phyloP scores from a whole-genome alignment of 179 eudicot genomes.

The Silene noctiflora region DNA sequence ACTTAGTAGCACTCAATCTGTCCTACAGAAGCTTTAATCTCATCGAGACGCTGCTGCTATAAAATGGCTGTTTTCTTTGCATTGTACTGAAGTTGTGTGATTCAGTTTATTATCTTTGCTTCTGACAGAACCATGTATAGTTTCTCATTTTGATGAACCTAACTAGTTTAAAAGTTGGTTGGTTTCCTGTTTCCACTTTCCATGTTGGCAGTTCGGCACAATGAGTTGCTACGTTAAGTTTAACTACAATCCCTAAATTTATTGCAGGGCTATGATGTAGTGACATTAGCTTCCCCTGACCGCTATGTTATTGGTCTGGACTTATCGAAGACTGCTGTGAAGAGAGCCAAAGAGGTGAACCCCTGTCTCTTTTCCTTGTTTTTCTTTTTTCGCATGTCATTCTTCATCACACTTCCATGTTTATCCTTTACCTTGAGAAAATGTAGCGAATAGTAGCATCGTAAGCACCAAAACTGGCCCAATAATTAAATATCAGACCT shows the following conservation, averaged over 20 bases:
- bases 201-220: not conserved
- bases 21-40: not conserved
- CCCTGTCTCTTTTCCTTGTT: not conserved
- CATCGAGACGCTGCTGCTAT: not conserved
- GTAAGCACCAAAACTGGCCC: not conserved
- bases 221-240: not conserved
- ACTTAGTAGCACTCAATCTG: not conserved
- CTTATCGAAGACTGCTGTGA: slow-evolving; percentile 54
- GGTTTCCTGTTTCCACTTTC: not conserved
- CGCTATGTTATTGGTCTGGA: slow-evolving; percentile 74
- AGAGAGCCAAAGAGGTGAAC: slow-evolving; percentile 55
- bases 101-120: not conserved
- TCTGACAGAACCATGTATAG: not conserved
- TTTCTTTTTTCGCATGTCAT: not conserved
- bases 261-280: slow-evolving; percentile 72
- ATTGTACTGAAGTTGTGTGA: not conserved
- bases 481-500: not conserved
- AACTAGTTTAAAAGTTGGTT: not conserved
- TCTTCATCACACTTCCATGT: not conserved
- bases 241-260: not conserved
- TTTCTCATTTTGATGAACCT: not conserved
- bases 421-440: not conserved
- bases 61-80: not conserved
- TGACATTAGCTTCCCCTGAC: slow-evolving; percentile 61
- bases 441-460: not conserved